Conservation (phyloP, 2,329 filamentous ascomycete species). For the Exophiala oligosperma region DNA sequence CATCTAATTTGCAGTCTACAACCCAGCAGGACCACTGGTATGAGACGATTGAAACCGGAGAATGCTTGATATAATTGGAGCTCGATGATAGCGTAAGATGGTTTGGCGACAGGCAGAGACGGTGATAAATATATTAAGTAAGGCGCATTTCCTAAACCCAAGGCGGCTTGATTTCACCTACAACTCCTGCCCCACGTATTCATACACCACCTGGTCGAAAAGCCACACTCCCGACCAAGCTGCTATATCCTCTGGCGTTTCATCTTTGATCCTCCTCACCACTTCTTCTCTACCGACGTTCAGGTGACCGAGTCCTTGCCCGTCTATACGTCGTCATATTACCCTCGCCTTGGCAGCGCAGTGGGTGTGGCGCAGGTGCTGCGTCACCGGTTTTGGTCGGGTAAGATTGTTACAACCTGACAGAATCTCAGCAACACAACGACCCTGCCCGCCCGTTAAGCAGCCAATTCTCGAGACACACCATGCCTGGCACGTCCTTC, state of each 20-base stretch:
- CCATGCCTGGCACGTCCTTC: constrained; percentile 72
- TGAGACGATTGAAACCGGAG: too few relatives aligned
- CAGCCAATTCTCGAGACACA: constrained; percentile 36
- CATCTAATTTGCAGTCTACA: not conserved
- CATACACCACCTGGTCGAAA: not conserved
- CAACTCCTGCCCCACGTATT: not conserved
- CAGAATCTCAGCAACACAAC: too few relatives aligned
- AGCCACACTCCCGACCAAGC: not conserved
- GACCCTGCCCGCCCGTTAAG: too few relatives aligned
- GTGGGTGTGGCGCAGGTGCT: constrained; percentile 23
- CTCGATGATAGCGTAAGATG: not conserved
- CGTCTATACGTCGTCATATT: constrained; percentile 2
- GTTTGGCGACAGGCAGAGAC: not conserved
- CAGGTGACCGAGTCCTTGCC: constrained; percentile 9
- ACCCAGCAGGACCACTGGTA: too few relatives aligned
- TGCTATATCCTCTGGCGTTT: not conserved
- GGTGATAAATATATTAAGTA: not conserved
- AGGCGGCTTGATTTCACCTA: not conserved
- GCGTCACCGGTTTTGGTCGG: constrained; percentile 22
- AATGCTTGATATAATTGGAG: too few relatives aligned
- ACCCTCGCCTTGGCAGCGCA: constrained; percentile 21
- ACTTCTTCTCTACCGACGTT: not conserved
- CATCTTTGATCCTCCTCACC: not conserved
- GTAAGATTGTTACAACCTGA: constrained; percentile 20
- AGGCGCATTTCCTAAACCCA: not conserved